A percentile compares a stretch with the other conserved stretches of the same genome.
phyloP scores from a whole-genome alignment of 306 rosid genomes.

The Citrullus colocynthis region DNA sequence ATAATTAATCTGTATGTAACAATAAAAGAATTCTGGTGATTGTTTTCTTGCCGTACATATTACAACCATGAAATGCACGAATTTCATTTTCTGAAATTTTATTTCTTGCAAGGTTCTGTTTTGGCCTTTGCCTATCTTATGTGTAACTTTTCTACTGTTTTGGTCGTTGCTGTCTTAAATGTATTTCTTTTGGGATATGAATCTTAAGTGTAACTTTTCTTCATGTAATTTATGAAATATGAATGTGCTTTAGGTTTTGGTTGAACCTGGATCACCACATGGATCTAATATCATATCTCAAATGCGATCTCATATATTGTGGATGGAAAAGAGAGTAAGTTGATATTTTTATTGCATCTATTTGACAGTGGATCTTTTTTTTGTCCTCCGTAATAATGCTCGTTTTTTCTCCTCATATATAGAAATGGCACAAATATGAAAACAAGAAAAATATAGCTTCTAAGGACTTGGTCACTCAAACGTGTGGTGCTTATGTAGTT shows the following conservation, averaged over 20 bases:
- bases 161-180: neutral
- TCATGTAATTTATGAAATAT: constrained; percentile 6
- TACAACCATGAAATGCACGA: neutral
- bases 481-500: constrained; percentile 61
- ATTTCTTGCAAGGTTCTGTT: neutral
- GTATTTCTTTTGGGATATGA: no score
- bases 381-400: neutral
- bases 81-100: neutral
- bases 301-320: constrained; percentile 83
- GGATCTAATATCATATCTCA: constrained; percentile 84
- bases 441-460: constrained; percentile 25
- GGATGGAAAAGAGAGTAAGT: constrained; percentile 85
- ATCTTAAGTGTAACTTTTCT: neutral
- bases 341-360: neutral
- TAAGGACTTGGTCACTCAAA: constrained; percentile 52
- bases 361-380: neutral
- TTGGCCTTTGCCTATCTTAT: neutral
- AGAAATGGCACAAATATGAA: constrained; percentile 58
- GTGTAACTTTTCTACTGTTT: neutral
- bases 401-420: neutral
- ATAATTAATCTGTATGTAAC: neutral
- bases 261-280: constrained; percentile 93
- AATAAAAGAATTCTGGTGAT: neutral
- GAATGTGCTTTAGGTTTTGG: constrained; percentile 45
- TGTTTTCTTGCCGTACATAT: neutral